Base-by-base conservation (phyloP, 441 rosid genomes). In the Melastoma candidum region DNA sequence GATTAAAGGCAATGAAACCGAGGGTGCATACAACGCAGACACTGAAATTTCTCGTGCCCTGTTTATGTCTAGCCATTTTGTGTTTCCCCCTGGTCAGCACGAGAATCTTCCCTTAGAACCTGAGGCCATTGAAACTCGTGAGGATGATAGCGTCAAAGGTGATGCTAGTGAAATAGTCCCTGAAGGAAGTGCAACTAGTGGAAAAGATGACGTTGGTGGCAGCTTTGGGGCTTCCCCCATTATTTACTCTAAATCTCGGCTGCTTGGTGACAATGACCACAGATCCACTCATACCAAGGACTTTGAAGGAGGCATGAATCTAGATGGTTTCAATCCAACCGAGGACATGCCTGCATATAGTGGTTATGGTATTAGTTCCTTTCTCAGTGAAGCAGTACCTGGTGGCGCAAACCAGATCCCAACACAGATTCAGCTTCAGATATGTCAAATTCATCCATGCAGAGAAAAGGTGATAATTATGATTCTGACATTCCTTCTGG, bases 61-160 rank as follows among this genome's bases (percentile, higher is more conserved):
- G 55, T 79, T 81, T 75, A 75, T 85, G 95, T 85, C 95, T 41
- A 62, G 75, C 22, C 95, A 89, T 71, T 93, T 89, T 76, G 79
- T 87, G 52, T 87, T 87, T 63, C 94, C 99, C 14, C 97, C 96
- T 2, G 75, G 65, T 48, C 81, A 83, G 75, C 97, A 84, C 67
- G 98, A 88, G 79, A 77, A 88, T 68, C 71, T 88, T 53, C 90
- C 92, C 1, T 2, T 81, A 59, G 87, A 70, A 46, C 61, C 68
- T 50, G 77, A 76, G 8, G 57, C 61, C 24, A 54, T 58, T 67
- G 77, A 72, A 64, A 65, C 68, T 6, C 6, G 6, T 6, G 41
- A 36, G 8, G 41, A 36, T 36, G 41, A 4, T 4, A 36, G 41
- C 8, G 41, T 6, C 46, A 74, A 81, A 74, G 73, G 78, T 49